Evolutionary conservation across 768 basidiomycete genomes (phyloP).

Genomic region (Macrolepiota albuminosa): DNA sequence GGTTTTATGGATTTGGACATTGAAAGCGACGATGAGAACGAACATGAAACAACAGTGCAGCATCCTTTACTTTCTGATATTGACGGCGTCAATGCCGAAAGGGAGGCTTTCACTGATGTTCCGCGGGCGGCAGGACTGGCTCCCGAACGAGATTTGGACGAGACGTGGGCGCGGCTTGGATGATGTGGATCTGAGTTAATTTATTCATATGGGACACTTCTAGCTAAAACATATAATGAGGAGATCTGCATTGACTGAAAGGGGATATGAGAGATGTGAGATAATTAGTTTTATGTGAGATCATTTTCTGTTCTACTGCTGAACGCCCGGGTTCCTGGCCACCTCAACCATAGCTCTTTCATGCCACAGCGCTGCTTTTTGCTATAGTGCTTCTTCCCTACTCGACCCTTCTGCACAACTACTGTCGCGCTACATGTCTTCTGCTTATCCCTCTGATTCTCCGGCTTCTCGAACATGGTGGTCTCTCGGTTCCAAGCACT

Average conservation of each 20-base stretch:
- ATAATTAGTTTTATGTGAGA: slow-evolving; percentile 9
- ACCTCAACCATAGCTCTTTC: neutral
- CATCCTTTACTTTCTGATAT: slow-evolving; percentile 63
- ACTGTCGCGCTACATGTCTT: slow-evolving; percentile 24
- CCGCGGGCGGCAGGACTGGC: slow-evolving; percentile 52
- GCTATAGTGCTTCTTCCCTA: neutral
- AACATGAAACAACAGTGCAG: slow-evolving; percentile 53
- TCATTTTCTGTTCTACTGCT: slow-evolving; percentile 10
- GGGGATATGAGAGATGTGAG: neutral
- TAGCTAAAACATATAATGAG: slow-evolving; percentile 4
- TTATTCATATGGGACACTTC: slow-evolving; percentile 9
- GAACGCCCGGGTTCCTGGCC: slow-evolving; percentile 7
- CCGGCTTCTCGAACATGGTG: slow-evolving; percentile 39
- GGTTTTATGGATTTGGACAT: slow-evolving; percentile 73
- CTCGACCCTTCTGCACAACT: slow-evolving; percentile 5
- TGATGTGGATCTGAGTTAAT: slow-evolving; percentile 21
- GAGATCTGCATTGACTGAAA: slow-evolving; percentile 2
- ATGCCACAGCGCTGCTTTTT: neutral
- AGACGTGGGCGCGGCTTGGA: slow-evolving; percentile 68
- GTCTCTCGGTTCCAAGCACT: slow-evolving; percentile 30
- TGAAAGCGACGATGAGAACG: slow-evolving; percentile 60
- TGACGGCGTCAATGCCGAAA: slow-evolving; percentile 17
- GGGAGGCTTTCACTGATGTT: slow-evolving; percentile 46
- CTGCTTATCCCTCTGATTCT: slow-evolving; percentile 27
- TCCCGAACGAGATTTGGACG: slow-evolving; percentile 57